Evolutionary conservation across 352 stramenopile species (phyloP).

Genomic region (Phytophthora agathidicida): DNA sequence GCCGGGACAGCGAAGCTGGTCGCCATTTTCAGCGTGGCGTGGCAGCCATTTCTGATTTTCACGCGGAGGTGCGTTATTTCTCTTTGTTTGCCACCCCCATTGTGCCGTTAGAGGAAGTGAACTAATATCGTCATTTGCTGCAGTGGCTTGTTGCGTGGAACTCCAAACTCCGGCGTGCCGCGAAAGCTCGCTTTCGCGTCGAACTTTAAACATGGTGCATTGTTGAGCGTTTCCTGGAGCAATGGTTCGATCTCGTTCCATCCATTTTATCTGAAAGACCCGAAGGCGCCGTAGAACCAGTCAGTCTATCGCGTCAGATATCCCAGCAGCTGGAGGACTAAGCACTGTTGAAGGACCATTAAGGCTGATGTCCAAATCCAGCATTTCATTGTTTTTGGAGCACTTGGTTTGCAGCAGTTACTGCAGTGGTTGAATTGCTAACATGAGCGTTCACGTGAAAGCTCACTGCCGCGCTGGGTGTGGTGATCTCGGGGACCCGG

Average conservation of each 20-base stretch:
- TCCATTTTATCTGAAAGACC: conserved; percentile 76
- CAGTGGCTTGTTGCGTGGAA: conserved; percentile 66
- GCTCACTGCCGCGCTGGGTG: conserved; percentile 62
- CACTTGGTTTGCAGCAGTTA: conserved; percentile 14
- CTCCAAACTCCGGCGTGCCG: conserved; percentile 62
- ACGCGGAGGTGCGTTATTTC: conserved; percentile 53
- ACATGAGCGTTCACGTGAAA: conserved; percentile 56
- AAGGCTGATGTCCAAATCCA: conserved; percentile 19
- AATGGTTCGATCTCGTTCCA: conserved; percentile 81
- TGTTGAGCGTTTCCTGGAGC: conserved; percentile 80
- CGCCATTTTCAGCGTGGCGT: conserved; percentile 71
- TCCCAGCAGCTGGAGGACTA: conserved; percentile 2
- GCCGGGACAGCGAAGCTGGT: conserved; percentile 58
- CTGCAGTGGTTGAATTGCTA: background rate
- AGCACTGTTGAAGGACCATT: conserved; percentile 2
- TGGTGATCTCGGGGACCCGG: conserved; percentile 59
- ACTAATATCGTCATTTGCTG: conserved; percentile 1
- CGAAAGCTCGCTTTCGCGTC: conserved; percentile 66
- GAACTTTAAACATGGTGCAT: conserved; percentile 67
- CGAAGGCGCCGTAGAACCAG: conserved; percentile 26
- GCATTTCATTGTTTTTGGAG: conserved; percentile 4
- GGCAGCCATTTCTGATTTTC: conserved; percentile 81
- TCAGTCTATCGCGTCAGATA: conserved; percentile 2
- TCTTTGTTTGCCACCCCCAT: background rate
- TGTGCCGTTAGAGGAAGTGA: background rate